These are phyloP conservation scores for Penicillium sp. DNA, from an alignment of 2,329 filamentous ascomycete species.

Conservation along the genomic window DNA sequence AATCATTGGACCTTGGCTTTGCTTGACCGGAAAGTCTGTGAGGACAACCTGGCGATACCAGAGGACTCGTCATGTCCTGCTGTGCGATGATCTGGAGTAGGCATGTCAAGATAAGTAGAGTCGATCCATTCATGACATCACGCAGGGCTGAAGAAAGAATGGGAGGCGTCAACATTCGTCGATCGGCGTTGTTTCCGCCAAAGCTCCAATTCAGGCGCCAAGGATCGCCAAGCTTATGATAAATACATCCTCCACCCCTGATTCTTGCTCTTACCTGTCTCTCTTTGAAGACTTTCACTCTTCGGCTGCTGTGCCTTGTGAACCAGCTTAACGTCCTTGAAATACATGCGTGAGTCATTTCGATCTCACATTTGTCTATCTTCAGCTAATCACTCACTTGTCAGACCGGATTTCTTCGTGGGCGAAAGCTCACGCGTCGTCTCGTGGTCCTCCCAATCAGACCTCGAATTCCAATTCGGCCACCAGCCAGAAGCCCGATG, in stretches of 20 bases:
- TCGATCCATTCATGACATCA: conserved; percentile 4
- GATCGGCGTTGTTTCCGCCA: conserved; percentile 8
- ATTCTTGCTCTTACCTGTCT: conserved; percentile 1
- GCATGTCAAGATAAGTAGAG: too few species aligned
- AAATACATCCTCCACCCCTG: conserved; percentile 9
- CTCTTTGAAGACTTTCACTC: background rate
- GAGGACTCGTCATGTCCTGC: conserved; percentile 15
- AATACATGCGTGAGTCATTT: conserved; percentile 35
- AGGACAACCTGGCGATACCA: conserved; percentile 2
- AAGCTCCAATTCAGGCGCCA: conserved; percentile 1
- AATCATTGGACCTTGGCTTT: conserved; percentile 12
- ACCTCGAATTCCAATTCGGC: conserved; percentile 1
- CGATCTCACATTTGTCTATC: background rate
- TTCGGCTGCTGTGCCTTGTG: conserved; percentile 13
- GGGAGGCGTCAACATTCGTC: conserved; percentile 6
- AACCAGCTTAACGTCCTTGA: conserved; percentile 23
- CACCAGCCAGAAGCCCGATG: conserved; percentile 7
- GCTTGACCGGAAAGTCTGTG: conserved; percentile 9
- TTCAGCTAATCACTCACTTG: conserved; percentile 1
- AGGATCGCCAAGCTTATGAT: conserved; percentile 3
- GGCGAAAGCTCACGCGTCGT: conserved; percentile 39
- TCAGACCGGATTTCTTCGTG: conserved; percentile 37
- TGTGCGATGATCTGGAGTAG: too few species aligned
- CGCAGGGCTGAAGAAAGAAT: background rate
- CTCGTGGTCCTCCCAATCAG: conserved; percentile 10